Evolutionary conservation across 441 rosid species (phyloP), one percentile per base, ranked within the genome.

Genomic region (Syzygium syzygioides): DNA sequence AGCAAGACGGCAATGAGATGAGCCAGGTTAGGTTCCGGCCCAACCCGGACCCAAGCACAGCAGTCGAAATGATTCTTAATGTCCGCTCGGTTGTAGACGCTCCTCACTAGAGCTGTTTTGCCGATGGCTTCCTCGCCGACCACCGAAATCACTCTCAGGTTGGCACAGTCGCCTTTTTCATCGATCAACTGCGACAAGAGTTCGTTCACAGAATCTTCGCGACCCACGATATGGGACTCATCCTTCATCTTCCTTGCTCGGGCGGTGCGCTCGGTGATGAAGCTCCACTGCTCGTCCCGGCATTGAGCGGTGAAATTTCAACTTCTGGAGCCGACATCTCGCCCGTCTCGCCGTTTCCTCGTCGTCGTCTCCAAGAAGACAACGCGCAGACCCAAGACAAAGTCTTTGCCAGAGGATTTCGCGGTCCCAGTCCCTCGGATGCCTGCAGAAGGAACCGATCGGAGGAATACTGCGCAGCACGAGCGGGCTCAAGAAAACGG

Each of bases 391-490:
- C 28, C 28, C 23, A 57, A 25, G 62, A 57, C 62, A 4, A 57
- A 11, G 62, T 57, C 62, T 57, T 11, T 25, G 62, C 62, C 62
- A 57, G 14, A 25, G 62, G n/a, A 57, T 57, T 57, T 57, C n/a
- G 7, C n/a, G 62, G 62, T 5, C 62, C 11, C 62, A 10, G 62
- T 25, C 3, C 62, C 62, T 25, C n/a, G 2, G 14, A 2, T 57
- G n/a, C 14, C 14, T 25, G 14, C 62, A 5, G 0, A 28, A 14
- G 37, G 10, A 15, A 30, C 20, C 0, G 5, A 64, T 64, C 20
- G 1, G 0, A 64, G 4, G 20, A 64, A 64, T 9, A 3, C 18
- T 1, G 68, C 5, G 1, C 1, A 3, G 0, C 9, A 0, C 34
- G 2, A 62, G 34, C 10, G 1, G 9, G 34, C 34, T 62, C 68